Percentiles rank a stretch among this genome's conserved stretches.
Evolutionary conservation across 1,284 basidiomycete species (phyloP).

Genomic region (Tylopilus sp.): DNA sequence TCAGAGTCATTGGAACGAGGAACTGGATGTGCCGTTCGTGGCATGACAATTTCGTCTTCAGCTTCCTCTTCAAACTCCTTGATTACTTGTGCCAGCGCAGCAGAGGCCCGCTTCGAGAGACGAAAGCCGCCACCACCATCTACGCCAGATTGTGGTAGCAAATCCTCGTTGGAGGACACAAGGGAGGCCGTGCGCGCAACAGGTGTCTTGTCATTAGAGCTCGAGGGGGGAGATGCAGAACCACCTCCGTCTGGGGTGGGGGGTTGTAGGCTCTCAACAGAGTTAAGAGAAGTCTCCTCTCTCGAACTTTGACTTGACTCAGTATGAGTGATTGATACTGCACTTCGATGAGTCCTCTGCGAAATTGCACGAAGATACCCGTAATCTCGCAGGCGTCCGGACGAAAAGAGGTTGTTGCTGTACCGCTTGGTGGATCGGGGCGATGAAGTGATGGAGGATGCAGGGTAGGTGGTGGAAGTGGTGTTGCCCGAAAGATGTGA

Average conservation of each 20-base stretch:
- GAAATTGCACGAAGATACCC: constrained; percentile 58
- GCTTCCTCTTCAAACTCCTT: constrained; percentile 66
- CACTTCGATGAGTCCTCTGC: constrained; percentile 44
- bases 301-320: constrained; percentile 43
- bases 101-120: constrained; percentile 58
- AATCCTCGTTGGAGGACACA: constrained; percentile 30
- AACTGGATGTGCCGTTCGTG: constrained; percentile 51
- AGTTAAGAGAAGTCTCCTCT: constrained; percentile 42
- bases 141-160: constrained; percentile 15
- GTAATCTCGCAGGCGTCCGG: constrained; percentile 70
- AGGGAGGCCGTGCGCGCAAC: constrained; percentile 41
- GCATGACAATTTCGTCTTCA: constrained; percentile 70
- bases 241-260: constrained; percentile 50
- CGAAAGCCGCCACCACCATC: constrained; percentile 30
- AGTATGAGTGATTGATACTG: constrained; percentile 50
- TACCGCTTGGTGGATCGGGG: constrained; percentile 59
- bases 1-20: constrained; percentile 35
- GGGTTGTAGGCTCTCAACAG: constrained; percentile 47
- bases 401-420: constrained; percentile 80
- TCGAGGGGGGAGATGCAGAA: constrained; percentile 44
- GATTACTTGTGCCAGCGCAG: constrained; percentile 67
- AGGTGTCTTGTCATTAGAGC: constrained; percentile 44
- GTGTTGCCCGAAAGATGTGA: constrained; percentile 46
- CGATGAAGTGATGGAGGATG: constrained; percentile 46
- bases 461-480: constrained; percentile 37